These are phyloP conservation scores for Thraustochytrium sp. DNA, from an alignment of 352 stramenopile species.

Conservation along the genomic window DNA sequence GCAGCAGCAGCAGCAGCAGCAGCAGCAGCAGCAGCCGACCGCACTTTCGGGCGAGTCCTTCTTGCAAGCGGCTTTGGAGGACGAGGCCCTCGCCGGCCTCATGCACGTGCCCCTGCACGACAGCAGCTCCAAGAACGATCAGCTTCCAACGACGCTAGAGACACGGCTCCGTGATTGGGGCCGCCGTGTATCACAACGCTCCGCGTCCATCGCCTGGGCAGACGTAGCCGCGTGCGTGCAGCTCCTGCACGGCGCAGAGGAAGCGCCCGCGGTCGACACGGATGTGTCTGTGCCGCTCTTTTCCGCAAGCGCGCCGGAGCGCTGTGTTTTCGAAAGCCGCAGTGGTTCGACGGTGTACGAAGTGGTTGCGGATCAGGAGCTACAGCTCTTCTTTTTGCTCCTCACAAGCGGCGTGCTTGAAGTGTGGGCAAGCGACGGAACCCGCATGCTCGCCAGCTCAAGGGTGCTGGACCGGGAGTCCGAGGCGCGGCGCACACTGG, in stretches of 20 bases:
- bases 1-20: background rate
- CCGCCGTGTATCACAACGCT: background rate
- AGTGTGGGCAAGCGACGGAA: background rate
- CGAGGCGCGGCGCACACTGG: background rate
- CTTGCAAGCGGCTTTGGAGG: background rate
- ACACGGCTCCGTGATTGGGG: background rate
- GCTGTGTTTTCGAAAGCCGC: background rate
- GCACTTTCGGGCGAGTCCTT: background rate
- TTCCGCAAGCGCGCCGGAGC: background rate
- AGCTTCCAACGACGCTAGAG: background rate
- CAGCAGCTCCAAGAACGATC: background rate
- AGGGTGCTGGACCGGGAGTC: background rate
- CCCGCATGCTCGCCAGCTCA: background rate
- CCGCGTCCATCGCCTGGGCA: background rate
- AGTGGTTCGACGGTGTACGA: background rate
- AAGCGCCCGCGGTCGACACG: background rate
- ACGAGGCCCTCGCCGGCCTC: background rate
- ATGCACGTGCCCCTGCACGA: background rate
- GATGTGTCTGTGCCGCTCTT: background rate
- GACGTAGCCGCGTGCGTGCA: background rate
- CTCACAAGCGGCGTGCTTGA: background rate
- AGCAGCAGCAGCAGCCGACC: background rate
- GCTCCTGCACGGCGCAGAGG: too few relatives aligned
- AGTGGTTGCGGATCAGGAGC: background rate
- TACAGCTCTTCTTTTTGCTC: slow-evolving; percentile 2